Evolutionary conservation across 2,329 filamentous ascomycete genomes (phyloP).

Genomic region (Apiospora aurea): DNA sequence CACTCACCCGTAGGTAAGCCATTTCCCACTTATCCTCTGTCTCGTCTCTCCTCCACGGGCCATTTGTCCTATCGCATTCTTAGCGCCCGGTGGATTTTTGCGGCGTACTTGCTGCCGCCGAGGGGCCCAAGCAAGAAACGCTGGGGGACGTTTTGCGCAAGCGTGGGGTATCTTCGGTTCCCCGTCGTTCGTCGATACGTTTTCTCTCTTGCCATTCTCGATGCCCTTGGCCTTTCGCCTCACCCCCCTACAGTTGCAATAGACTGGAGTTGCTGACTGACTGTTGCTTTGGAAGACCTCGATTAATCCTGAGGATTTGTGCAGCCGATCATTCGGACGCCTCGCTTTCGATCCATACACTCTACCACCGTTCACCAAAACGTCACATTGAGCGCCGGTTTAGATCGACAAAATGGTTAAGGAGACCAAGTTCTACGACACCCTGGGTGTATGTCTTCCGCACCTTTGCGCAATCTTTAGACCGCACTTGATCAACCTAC

Average conservation of each 20-base stretch:
- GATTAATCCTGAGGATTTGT: background rate
- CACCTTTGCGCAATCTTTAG: constrained; percentile 25
- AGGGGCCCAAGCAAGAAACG: constrained; percentile 18
- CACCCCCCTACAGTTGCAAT: too few relatives aligned
- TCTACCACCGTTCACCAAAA: constrained; percentile 1
- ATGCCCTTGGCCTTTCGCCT: background rate
- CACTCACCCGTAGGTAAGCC: background rate
- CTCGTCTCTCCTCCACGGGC: background rate
- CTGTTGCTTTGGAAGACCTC: constrained; percentile 6
- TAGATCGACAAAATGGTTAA: constrained; percentile 69
- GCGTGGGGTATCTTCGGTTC: constrained; percentile 20
- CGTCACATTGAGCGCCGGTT: background rate
- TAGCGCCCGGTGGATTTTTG: constrained; percentile 1
- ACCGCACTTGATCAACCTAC: constrained; percentile 23
- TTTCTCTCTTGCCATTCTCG: background rate
- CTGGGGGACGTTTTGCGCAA: constrained; percentile 24
- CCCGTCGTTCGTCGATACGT: background rate
- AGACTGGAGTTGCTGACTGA: background rate
- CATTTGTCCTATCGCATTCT: constrained; percentile 2
- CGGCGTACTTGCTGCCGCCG: constrained; percentile 6
- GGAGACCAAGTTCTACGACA: constrained; percentile 81
- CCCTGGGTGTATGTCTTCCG: constrained; percentile 70
- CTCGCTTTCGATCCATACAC: background rate
- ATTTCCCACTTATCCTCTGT: background rate
- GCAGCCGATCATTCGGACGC: constrained; percentile 10